Evolutionary conservation across 1,284 basidiomycete genomes (phyloP).

Genomic region (Sporisorium iseilematis-ciliati): DNA sequence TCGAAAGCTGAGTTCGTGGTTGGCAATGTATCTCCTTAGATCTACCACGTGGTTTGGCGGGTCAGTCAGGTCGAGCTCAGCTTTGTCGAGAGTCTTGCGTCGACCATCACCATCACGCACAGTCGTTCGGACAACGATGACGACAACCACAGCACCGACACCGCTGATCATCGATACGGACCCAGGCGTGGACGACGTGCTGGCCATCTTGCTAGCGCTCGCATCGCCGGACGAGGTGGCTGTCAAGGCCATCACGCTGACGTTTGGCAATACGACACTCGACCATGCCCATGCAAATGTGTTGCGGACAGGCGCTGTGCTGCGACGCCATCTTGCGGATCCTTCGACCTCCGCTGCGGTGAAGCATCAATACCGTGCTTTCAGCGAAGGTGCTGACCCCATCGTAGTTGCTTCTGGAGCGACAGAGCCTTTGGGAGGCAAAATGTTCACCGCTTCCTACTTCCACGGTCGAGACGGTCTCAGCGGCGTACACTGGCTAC

Average conservation of each 20-base stretch:
- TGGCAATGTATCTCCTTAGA: neutral
- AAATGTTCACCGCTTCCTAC: conserved; percentile 83
- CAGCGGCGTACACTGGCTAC: conserved; percentile 56
- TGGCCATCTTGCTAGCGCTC: conserved; percentile 75
- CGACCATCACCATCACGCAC: neutral
- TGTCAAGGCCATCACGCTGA: conserved; percentile 77
- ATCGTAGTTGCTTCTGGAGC: conserved; percentile 54
- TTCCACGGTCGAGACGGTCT: conserved; percentile 72
- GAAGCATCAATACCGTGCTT: conserved; percentile 68
- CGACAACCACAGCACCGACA: conserved; percentile 13
- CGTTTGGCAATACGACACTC: conserved; percentile 72
- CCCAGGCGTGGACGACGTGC: conserved; percentile 85
- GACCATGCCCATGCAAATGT: conserved; percentile 74
- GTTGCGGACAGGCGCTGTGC: conserved; percentile 75
- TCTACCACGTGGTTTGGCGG: neutral
- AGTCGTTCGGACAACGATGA: neutral
- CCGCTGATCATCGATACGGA: conserved; percentile 66
- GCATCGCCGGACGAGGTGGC: conserved; percentile 57
- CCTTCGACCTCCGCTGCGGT: conserved; percentile 71
- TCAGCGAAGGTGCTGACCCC: conserved; percentile 24
- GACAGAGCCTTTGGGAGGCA: conserved; percentile 78
- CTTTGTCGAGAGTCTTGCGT: neutral
- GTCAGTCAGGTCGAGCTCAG: no score
- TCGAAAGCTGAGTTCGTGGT: neutral
- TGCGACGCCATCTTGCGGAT: conserved; percentile 77